phyloP scores from a whole-genome alignment of 169 alveolate species.

The Plasmodium gallinaceum region DNA sequence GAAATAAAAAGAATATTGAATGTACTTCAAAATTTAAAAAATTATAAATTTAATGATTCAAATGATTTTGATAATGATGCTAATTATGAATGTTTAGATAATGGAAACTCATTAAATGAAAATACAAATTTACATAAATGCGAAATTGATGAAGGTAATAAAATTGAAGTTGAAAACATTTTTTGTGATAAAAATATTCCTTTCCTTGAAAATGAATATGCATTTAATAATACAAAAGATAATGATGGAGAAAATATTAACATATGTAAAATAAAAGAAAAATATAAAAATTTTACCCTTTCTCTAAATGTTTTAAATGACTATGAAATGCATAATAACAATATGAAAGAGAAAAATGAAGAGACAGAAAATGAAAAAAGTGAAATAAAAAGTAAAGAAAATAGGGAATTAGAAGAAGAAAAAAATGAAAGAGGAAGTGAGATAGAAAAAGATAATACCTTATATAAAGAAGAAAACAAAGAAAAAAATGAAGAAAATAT shows the following conservation, averaged over 20 bases:
- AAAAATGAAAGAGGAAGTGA: neutral
- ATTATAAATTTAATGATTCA: conserved; percentile 65
- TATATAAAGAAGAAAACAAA: neutral
- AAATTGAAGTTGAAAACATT: neutral
- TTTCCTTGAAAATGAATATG: conserved; percentile 37
- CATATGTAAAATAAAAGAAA: neutral
- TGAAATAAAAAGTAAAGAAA: conserved; percentile 8
- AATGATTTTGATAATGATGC: conserved; percentile 45
- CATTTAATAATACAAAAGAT: conserved; percentile 2
- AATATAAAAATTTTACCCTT: neutral
- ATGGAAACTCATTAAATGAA: conserved; percentile 2
- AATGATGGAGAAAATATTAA: conserved; percentile 4
- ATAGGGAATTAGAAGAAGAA: conserved; percentile 7
- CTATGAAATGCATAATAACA: neutral
- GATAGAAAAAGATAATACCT: neutral
- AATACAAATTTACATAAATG: neutral
- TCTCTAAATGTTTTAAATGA: neutral
- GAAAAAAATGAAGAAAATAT: neutral
- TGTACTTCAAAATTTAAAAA: conserved; percentile 51
- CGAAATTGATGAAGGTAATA: conserved; percentile 22
- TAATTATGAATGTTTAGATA: conserved; percentile 42
- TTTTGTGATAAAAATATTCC: conserved; percentile 44
- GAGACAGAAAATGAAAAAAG: neutral
- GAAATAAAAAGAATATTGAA: conserved; percentile 53
- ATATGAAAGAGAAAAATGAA: neutral